phyloP scores from a whole-genome alignment of 169 alveolate species.

The Plasmodium cynomolgi region DNA sequence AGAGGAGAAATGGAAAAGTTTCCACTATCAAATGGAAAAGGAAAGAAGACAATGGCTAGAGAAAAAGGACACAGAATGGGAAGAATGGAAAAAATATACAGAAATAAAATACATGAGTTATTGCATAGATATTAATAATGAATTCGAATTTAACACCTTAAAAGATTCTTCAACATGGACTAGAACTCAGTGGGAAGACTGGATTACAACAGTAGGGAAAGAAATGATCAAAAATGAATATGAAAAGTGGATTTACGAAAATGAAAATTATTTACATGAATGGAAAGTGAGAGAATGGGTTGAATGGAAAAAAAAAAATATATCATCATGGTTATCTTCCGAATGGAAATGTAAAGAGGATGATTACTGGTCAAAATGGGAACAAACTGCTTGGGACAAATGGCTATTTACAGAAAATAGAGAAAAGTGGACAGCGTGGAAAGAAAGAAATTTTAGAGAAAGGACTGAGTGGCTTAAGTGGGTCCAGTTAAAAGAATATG shows the following conservation, averaged over 20 bases:
- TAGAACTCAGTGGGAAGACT: background rate
- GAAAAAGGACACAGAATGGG: background rate
- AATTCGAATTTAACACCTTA: background rate
- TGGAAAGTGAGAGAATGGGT: background rate
- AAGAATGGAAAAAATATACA: background rate
- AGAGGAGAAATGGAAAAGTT: background rate
- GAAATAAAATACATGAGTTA: background rate
- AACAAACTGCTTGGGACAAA: background rate
- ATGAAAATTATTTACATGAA: background rate
- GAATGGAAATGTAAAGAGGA: constrained; percentile 15
- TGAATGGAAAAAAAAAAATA: constrained; percentile 6
- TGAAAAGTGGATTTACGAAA: constrained; percentile 4
- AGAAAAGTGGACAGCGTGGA: background rate
- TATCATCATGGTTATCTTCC: background rate
- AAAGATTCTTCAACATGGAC: background rate
- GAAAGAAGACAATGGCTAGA: background rate
- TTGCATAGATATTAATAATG: background rate
- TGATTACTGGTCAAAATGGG: constrained; percentile 6
- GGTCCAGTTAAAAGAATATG: background rate
- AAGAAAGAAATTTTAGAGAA: background rate
- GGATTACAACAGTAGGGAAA: constrained; percentile 11
- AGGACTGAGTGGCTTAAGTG: background rate
- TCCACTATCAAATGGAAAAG: background rate
- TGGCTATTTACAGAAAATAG: background rate
- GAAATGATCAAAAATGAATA: background rate